Evolutionary conservation across 371 early-diverging fungal species (phyloP).

Genomic region (Paraphysoderma sedebokerense): DNA sequence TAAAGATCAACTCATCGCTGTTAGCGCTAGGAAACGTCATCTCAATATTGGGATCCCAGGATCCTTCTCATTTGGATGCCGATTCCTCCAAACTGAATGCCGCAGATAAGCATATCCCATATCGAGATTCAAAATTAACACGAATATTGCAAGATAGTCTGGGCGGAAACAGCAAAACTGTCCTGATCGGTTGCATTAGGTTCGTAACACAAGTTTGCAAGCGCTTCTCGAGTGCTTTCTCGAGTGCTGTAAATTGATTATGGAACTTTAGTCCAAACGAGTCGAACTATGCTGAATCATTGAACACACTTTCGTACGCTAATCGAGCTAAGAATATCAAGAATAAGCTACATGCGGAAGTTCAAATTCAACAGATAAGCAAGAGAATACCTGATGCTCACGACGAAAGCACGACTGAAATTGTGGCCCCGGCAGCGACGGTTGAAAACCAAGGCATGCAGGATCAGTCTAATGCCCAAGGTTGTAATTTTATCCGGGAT

Average conservation of each 20-base stretch:
- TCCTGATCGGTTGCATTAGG: constrained; percentile 67
- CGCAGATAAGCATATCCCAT: constrained; percentile 41
- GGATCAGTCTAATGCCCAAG: too few species aligned
- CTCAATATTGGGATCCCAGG: too few species aligned
- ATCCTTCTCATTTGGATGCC: constrained; percentile 35
- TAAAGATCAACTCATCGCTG: constrained; percentile 16
- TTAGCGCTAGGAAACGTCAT: constrained; percentile 27
- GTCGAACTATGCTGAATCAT: constrained; percentile 9
- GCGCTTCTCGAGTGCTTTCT: neutral
- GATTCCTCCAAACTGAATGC: neutral
- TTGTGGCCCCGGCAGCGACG: too few species aligned
- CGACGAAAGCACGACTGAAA: too few species aligned
- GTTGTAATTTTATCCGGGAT: too few species aligned
- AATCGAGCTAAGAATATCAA: constrained; percentile 62
- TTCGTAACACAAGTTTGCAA: constrained; percentile 22
- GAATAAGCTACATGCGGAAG: too few species aligned
- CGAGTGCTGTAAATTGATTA: neutral
- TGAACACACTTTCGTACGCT: constrained; percentile 80
- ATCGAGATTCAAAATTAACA: constrained; percentile 76
- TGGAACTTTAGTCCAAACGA: neutral
- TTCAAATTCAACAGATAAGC: too few species aligned
- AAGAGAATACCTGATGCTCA: too few species aligned
- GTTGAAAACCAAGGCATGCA: too few species aligned
- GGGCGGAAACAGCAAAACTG: constrained; percentile 61
- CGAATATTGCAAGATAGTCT: constrained; percentile 67